phyloP scores from a whole-genome alignment of 441 rosid species.

The Brassica balearica region DNA sequence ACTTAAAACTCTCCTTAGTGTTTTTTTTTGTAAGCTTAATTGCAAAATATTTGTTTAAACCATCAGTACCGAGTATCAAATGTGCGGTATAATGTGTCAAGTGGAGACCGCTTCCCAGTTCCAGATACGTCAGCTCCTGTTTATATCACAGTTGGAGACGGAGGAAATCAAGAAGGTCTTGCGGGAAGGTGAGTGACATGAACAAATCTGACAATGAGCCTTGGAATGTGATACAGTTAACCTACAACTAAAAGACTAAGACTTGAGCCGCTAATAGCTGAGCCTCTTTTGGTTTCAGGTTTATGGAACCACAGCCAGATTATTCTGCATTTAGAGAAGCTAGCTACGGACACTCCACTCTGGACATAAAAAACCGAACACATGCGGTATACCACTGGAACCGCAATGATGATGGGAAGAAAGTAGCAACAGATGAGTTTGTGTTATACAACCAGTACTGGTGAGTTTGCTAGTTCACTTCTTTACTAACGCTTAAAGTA shows the following conservation, averaged over 20 bases:
- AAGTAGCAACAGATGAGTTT: constrained; percentile 61
- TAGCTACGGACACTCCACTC: constrained; percentile 78
- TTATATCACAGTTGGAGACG: constrained; percentile 92
- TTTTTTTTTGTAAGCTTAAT: neutral
- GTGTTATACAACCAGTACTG: constrained; percentile 68
- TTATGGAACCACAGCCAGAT: constrained; percentile 73
- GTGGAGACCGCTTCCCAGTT: constrained; percentile 67
- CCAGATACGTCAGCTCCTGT: constrained; percentile 86
- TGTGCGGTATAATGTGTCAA: constrained; percentile 68
- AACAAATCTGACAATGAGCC: neutral
- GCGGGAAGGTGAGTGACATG: constrained; percentile 61
- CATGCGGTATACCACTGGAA: constrained; percentile 83
- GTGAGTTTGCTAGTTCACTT: constrained; percentile 46
- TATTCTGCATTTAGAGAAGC: constrained; percentile 84
- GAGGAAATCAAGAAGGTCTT: constrained; percentile 98
- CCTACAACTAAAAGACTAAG: neutral
- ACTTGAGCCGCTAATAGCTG: too few relatives aligned
- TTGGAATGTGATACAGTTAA: constrained; percentile 10
- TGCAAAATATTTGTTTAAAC: constrained; percentile 22
- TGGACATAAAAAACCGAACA: constrained; percentile 71
- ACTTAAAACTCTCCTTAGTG: neutral
- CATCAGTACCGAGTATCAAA: constrained; percentile 85
- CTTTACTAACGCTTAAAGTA: neutral
- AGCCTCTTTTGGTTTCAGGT: constrained; percentile 48
- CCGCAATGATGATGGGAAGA: constrained; percentile 76